These are phyloP conservation scores for Thermothelomyces thermophilus DNA, from an alignment of 2,329 filamentous ascomycete species.

Conservation along the genomic window DNA sequence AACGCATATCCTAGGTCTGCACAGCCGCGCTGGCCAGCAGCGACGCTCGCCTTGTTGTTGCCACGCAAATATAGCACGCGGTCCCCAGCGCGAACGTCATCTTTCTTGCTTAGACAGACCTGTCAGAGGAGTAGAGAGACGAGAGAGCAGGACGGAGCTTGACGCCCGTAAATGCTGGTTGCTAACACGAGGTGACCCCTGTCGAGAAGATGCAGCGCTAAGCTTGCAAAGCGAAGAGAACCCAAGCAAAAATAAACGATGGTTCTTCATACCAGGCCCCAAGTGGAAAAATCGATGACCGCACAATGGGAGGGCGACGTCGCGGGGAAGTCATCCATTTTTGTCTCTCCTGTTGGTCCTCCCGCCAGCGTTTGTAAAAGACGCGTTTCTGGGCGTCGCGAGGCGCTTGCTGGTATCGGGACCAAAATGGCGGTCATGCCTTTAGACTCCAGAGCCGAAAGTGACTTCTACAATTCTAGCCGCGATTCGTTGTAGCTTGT, in stretches of 20 bases:
- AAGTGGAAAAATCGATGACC: background rate
- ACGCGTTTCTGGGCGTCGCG: no score
- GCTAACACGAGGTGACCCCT: background rate
- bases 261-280: background rate
- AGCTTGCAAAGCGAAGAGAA: background rate
- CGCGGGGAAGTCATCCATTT: no score
- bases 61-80: no score
- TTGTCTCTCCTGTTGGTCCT: no score
- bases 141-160: background rate
- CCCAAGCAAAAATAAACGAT: background rate
- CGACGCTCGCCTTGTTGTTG: slow-evolving; percentile 2
- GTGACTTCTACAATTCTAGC: no score
- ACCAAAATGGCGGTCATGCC: no score
- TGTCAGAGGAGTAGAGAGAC: background rate
- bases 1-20: background rate
- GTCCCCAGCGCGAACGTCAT: no score
- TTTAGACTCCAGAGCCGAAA: no score
- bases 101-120: no score
- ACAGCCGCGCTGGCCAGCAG: slow-evolving; percentile 2
- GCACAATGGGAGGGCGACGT: background rate
- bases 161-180: slow-evolving; percentile 21
- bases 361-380: no score
- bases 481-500: no score
- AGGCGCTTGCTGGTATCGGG: no score
- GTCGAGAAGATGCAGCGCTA: background rate